Evolutionary conservation across 1,284 basidiomycete species (phyloP), one percentile per base, ranked within the genome.

Genomic region (Melanopsichium pennsylvanicum): DNA sequence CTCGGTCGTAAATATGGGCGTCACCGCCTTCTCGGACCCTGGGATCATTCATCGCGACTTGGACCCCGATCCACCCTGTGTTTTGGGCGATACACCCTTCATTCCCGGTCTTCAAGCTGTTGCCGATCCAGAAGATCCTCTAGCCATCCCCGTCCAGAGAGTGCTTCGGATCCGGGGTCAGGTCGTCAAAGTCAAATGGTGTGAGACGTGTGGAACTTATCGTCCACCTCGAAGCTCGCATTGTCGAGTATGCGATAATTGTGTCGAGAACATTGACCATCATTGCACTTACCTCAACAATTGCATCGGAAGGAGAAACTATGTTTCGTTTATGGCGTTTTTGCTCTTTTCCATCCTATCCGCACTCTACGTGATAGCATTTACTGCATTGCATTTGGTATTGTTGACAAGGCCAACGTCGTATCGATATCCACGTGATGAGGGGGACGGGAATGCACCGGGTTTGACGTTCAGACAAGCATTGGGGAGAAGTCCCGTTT

Each of bases 211-310:
- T 44, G 63, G 69, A 2, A 69, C 73, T 1, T 81, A 81, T 41
- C 57, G 80, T 6, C 75, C 80, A 7, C 80, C 80, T 0, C 59
- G 80, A 15, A 64, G 60, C 43, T 77, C 74, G 23, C 80, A 81
- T 42, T 81, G 80, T 42, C 54, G 80, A 10, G 62, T 77, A 2
- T 81, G 80, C 61, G 76, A 81, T 36, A 79, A 79, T 48, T 81
- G 80, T 47, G 76, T 81, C 8, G 78, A 81, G 23, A 70, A 70
- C 33, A 76, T 81, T 40, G 80, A 81, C 40, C 80, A 81, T 55
- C 80, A 81, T 45, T 81, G 80, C 52, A 78, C 74, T 22, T 81
- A 79, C 32, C 66, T 81, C 18, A 81, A 81, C 58, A 77, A 70
- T 16, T 81, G 80, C 41, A 77, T 81, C 25, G 80, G 78, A 2